phyloP scores from a whole-genome alignment of 2,329 filamentous ascomycete species.

The Aspergillus luchuensis region DNA sequence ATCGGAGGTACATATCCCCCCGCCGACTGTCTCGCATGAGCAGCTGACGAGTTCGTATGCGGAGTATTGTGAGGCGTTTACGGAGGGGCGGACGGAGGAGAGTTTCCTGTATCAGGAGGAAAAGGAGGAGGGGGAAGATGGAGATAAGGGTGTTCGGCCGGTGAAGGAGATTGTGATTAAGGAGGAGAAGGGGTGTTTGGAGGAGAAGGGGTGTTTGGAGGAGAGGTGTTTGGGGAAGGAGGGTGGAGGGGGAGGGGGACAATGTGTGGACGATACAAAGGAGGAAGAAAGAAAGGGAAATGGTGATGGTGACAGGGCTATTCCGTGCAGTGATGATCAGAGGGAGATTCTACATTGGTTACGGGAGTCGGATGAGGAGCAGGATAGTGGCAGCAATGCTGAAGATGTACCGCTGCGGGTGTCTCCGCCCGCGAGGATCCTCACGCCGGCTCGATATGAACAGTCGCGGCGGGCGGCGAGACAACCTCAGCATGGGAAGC shows the following conservation, averaged over 20 bases:
- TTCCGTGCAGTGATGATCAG: neutral
- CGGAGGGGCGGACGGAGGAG: slow-evolving; percentile 4
- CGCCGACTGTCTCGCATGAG: neutral
- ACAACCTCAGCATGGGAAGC: neutral
- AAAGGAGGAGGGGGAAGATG: too few species aligned
- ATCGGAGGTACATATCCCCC: too few species aligned
- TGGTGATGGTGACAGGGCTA: neutral
- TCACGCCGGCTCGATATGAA: slow-evolving; percentile 18
- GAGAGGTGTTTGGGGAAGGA: neutral
- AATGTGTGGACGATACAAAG: neutral
- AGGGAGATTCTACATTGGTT: neutral
- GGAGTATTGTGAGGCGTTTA: slow-evolving; percentile 19
- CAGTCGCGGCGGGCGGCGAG: slow-evolving; percentile 8
- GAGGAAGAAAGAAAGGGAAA: neutral
- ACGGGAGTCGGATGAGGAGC: neutral
- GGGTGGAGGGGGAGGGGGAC: neutral
- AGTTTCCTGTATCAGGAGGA: neutral
- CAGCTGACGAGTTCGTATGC: slow-evolving; percentile 13
- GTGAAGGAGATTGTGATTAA: neutral
- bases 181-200: neutral
- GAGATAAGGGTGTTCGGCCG: too few species aligned
- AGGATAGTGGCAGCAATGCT: neutral
- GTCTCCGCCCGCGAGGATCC: slow-evolving; percentile 18
- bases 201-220: neutral
- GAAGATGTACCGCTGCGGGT: neutral